Conservation (phyloP, 768 basidiomycete genomes). For the Suillus plorans region DNA sequence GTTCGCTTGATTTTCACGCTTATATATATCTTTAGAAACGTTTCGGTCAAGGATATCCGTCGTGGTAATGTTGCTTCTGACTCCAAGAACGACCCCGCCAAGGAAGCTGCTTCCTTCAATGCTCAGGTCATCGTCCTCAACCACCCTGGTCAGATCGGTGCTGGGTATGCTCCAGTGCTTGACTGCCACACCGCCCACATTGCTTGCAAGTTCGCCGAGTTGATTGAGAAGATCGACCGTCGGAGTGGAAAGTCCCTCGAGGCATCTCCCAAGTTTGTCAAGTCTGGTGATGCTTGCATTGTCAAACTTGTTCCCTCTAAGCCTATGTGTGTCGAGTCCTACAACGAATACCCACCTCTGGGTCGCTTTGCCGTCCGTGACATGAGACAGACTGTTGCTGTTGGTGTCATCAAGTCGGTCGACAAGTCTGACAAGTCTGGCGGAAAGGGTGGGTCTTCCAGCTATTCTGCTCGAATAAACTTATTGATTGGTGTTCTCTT, state of each 20-base stretch:
- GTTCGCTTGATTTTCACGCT: slow-evolving; percentile 2
- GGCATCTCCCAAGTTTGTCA: slow-evolving; percentile 92
- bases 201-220: slow-evolving; percentile 98
- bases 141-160: slow-evolving; percentile 99
- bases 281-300: slow-evolving; percentile 99
- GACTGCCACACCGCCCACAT: slow-evolving; percentile 99
- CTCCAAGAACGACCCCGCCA: slow-evolving; percentile 99
- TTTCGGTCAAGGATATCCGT: slow-evolving; percentile 99
- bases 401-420: slow-evolving; percentile 97
- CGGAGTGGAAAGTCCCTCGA: slow-evolving; percentile 95
- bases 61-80: slow-evolving; percentile 99
- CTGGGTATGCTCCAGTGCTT: slow-evolving; percentile 97
- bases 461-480: not conserved
- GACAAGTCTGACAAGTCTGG: slow-evolving; percentile 89
- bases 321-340: slow-evolving; percentile 94
- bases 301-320: slow-evolving; percentile 96
- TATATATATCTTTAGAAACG: slow-evolving; percentile 69
- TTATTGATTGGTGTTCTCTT: slow-evolving; percentile 16
- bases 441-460: slow-evolving; percentile 69
- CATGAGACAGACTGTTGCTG: slow-evolving; percentile 99
- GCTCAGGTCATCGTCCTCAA: slow-evolving; percentile 99
- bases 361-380: slow-evolving; percentile 99
- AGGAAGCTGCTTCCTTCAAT: slow-evolving; percentile 98
- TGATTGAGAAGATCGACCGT: slow-evolving; percentile 99
- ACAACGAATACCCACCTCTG: slow-evolving; percentile 97